phyloP scores from a whole-genome alignment of 2,329 filamentous ascomycete species.

The Neonectria hederae region DNA sequence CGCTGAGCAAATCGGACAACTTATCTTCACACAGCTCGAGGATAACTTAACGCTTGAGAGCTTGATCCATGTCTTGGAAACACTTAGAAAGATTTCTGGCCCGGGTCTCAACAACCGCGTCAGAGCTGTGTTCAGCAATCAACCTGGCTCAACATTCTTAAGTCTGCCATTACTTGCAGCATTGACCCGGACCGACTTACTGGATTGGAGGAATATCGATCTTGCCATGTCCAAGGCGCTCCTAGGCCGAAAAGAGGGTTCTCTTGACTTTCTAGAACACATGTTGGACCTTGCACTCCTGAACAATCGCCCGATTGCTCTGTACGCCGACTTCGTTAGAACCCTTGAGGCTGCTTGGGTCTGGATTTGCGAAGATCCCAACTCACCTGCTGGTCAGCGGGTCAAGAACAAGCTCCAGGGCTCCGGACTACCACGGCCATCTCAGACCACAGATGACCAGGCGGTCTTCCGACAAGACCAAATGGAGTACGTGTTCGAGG shows the following conservation, averaged over 20 bases:
- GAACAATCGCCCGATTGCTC: constrained; percentile 77
- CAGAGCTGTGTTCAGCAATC: constrained; percentile 64
- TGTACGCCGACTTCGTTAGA: constrained; percentile 86
- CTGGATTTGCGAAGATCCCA: constrained; percentile 81
- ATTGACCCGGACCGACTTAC: constrained; percentile 66
- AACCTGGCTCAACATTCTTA: constrained; percentile 64
- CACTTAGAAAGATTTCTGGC: constrained; percentile 67
- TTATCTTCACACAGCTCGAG: constrained; percentile 65
- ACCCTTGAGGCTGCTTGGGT: constrained; percentile 83
- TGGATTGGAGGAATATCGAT: constrained; percentile 74
- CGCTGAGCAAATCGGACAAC: constrained; percentile 66
- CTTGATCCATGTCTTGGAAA: constrained; percentile 69
- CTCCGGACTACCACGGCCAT: constrained; percentile 51
- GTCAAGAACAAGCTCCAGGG: constrained; percentile 71
- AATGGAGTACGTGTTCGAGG: constrained; percentile 93
- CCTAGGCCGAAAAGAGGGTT: constrained; percentile 73
- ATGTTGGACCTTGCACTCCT: constrained; percentile 83
- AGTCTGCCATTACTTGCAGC: constrained; percentile 67
- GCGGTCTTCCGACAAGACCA: constrained; percentile 74
- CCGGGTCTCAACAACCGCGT: constrained; percentile 64
- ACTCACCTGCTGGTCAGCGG: constrained; percentile 70
- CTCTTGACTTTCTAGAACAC: constrained; percentile 81
- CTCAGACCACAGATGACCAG: constrained; percentile 61
- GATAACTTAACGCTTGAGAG: constrained; percentile 68
- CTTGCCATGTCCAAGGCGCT: constrained; percentile 78